Evolutionary conservation across 441 rosid genomes (phyloP).

Genomic region (Croton laevigatus): DNA sequence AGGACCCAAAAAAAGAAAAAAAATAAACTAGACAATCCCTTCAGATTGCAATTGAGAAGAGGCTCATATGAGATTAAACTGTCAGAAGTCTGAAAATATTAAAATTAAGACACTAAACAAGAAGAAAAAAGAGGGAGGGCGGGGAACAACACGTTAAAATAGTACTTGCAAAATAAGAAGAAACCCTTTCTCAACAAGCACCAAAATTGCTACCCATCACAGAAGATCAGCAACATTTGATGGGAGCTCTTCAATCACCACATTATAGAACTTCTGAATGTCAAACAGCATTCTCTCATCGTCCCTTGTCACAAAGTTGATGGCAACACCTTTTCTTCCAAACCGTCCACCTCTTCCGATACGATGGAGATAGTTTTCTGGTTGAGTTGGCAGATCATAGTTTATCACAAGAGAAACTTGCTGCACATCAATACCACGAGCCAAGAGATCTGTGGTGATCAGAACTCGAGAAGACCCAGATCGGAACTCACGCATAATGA

Average conservation of each 20-base stretch:
- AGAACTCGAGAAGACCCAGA: slow-evolving; percentile 81
- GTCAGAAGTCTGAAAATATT: slow-evolving; percentile 36
- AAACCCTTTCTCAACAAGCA: slow-evolving; percentile 27
- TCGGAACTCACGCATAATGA: slow-evolving; percentile 73
- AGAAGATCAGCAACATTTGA: slow-evolving; percentile 72
- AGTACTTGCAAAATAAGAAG: slow-evolving; percentile 32
- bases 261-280: slow-evolving; percentile 81
- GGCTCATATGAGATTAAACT: slow-evolving; percentile 37
- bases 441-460: slow-evolving; percentile 72
- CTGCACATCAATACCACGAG: slow-evolving; percentile 83
- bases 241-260: slow-evolving; percentile 64
- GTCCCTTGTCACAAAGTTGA: slow-evolving; percentile 62
- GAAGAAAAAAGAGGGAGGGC: not conserved
- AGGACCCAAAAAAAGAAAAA: slow-evolving; percentile 10
- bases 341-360: slow-evolving; percentile 78
- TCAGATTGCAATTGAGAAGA: slow-evolving; percentile 23
- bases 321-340: slow-evolving; percentile 77
- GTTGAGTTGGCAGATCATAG: slow-evolving; percentile 75
- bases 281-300: slow-evolving; percentile 75
- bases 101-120: slow-evolving; percentile 26
- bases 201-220: slow-evolving; percentile 34
- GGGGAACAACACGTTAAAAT: slow-evolving; percentile 14
- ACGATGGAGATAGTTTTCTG: slow-evolving; percentile 81
- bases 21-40: slow-evolving; percentile 20
- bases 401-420: slow-evolving; percentile 80